phyloP scores from a whole-genome alignment of 1,139 yeast genomes.

The Taphrina confusa region DNA sequence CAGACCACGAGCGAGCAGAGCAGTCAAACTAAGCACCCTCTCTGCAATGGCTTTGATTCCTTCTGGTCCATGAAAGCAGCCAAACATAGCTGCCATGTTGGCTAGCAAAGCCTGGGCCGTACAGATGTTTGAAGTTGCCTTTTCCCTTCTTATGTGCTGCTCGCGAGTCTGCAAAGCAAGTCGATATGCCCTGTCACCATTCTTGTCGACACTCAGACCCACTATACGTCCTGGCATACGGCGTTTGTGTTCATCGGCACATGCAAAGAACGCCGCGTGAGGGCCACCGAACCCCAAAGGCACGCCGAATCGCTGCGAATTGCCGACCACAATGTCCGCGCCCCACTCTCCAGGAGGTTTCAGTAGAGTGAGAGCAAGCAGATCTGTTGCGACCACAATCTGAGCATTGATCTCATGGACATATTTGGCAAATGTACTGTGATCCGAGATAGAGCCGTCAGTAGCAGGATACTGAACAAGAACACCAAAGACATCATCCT shows the following conservation, averaged over 20 bases:
- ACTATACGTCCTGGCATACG: constrained; percentile 96
- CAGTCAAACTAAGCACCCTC: constrained; percentile 74
- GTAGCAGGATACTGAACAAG: constrained; percentile 90
- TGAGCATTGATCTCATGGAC: constrained; percentile 74
- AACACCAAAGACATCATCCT: constrained; percentile 67
- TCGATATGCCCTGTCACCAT: constrained; percentile 84
- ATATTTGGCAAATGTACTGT: constrained; percentile 60
- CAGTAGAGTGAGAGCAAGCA: constrained; percentile 79
- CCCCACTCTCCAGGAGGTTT: constrained; percentile 83
- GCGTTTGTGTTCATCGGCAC: constrained; percentile 72
- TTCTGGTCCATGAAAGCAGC: constrained; percentile 92
- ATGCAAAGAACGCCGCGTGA: constrained; percentile 96
- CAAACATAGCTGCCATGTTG: constrained; percentile 92
- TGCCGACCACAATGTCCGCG: constrained; percentile 91
- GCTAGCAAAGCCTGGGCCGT: constrained; percentile 97
- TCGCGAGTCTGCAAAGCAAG: constrained; percentile 96
- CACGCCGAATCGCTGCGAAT: constrained; percentile 94
- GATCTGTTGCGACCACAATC: constrained; percentile 82
- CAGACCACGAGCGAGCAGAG: constrained; percentile 59
- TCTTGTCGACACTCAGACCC: constrained; percentile 87
- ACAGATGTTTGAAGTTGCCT: constrained; percentile 96
- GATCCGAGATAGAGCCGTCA: constrained; percentile 67
- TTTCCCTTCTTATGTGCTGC: constrained; percentile 95
- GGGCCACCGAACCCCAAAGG: constrained; percentile 99
- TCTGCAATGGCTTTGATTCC: constrained; percentile 81